phyloP scores from a whole-genome alignment of 2,329 filamentous ascomycete species.

The Pyricularia sp. region DNA sequence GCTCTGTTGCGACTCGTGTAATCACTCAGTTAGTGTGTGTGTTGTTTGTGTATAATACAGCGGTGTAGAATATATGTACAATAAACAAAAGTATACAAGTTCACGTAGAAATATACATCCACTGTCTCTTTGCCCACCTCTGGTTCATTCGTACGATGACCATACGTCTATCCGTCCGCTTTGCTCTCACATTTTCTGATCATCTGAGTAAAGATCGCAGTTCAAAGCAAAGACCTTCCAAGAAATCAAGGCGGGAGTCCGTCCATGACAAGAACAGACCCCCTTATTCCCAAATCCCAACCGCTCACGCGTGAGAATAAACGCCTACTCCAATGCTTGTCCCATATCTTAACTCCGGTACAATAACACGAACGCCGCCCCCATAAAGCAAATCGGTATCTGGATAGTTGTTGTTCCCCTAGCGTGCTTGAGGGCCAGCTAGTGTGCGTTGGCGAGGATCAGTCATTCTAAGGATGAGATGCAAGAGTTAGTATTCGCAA shows the following conservation, averaged over 20 bases:
- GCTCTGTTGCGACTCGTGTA: not conserved
- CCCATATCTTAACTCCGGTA: not conserved
- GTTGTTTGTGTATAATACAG: not conserved
- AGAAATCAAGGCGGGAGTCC: not conserved
- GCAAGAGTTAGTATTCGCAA: conserved; percentile 12
- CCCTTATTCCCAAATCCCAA: not conserved
- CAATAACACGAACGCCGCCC: not conserved
- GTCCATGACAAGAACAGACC: not conserved
- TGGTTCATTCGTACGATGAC: not conserved
- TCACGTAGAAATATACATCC: not conserved
- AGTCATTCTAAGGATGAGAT: conserved; percentile 28
- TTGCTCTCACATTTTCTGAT: not conserved
- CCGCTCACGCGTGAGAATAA: not conserved
- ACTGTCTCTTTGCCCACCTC: not conserved
- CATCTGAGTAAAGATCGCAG: not conserved
- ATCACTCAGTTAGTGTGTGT: not conserved
- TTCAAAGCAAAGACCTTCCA: not conserved
- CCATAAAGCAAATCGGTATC: not conserved
- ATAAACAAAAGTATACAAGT: not conserved
- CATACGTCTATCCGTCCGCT: not conserved
- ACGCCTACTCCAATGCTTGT: not conserved
- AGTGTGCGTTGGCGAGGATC: conserved; percentile 46
- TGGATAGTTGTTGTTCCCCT: not conserved
- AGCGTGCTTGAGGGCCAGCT: conserved; percentile 3
- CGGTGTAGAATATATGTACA: not conserved